Evolutionary conservation across 495 filamentous ascomycete species (phyloP).

Genomic region (Penicillium turbatum): DNA sequence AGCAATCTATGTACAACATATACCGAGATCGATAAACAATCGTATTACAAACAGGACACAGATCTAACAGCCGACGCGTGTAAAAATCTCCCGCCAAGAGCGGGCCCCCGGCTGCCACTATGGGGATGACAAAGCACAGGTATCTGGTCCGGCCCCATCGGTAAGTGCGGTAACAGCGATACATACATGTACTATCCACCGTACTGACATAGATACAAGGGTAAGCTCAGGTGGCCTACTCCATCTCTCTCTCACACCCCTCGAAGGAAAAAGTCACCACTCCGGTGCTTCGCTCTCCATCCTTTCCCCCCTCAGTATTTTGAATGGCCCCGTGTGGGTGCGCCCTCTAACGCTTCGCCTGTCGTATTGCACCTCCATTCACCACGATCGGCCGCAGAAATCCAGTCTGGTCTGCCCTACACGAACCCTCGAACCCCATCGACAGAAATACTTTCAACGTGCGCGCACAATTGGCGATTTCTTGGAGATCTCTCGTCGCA

Average conservation of each 20-base stretch:
- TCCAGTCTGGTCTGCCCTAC: neutral
- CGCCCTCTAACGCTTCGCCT: neutral
- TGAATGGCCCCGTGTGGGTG: slow-evolving; percentile 10
- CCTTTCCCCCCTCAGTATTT: neutral
- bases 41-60: neutral
- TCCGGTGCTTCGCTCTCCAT: neutral
- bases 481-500: neutral
- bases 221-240: slow-evolving; percentile 7
- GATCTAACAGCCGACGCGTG: slow-evolving; percentile 4
- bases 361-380: neutral
- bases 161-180: slow-evolving; percentile 5
- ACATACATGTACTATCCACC: slow-evolving; percentile 2
- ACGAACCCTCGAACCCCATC: neutral
- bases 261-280: slow-evolving; percentile 3
- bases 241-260: slow-evolving; percentile 4
- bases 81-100: slow-evolving; percentile 1
- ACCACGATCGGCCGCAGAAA: slow-evolving; percentile 7
- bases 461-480: neutral
- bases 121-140: slow-evolving; percentile 3
- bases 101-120: neutral
- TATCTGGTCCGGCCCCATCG: neutral
- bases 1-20: neutral
- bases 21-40: neutral
- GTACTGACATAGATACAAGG: slow-evolving; percentile 1
- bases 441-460: neutral